Evolutionary conservation across 306 rosid genomes (phyloP), one percentile per base, ranked within the genome.

Genomic region (Sophora flavescens): DNA sequence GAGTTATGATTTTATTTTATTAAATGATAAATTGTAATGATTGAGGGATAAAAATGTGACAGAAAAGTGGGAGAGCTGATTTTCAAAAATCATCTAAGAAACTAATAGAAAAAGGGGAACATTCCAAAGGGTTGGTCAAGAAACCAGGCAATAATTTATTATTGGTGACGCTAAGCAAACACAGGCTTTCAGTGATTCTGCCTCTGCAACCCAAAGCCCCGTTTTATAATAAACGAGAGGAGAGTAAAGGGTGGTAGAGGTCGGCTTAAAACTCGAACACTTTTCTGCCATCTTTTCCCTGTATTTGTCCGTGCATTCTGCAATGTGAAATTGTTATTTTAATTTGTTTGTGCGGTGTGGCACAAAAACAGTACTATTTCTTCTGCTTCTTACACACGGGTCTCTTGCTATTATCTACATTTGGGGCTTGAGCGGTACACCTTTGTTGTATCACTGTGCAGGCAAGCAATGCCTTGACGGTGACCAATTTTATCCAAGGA

Each of bases 51-150:
- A n/a, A n/a, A n/a, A n/a, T n/a, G n/a, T n/a, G n/a, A n/a, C n/a
- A n/a, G n/a, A n/a, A n/a, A n/a, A n/a, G n/a, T n/a, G n/a, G n/a
- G n/a, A n/a, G n/a, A n/a, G n/a, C n/a, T n/a, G n/a, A n/a, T n/a
- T n/a, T n/a, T n/a, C 56, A 74, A 89, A 76, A 82, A 76, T 53
- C 48, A 75, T 56, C 76, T 75, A 41, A 76, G 61, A 50, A 48
- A 83, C 32, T 12, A 64, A 82, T 69, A 74, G 67, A 85, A 70
- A 45, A 12, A 6, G 18, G 53, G 63, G 68, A 86, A 88, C 67
- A 86, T 66, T 88, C 90, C 93, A 88, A 88, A 86, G 75, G 70
- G 67, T 64, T 77, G 86, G 88, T 89, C 82, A 79, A 84, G 78
- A 82, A 85, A 82, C 80, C 85, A 74, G 39, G 88, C 84, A 79